Conservation (phyloP, 495 filamentous ascomycete genomes). For the Penicillium waksmanii region DNA sequence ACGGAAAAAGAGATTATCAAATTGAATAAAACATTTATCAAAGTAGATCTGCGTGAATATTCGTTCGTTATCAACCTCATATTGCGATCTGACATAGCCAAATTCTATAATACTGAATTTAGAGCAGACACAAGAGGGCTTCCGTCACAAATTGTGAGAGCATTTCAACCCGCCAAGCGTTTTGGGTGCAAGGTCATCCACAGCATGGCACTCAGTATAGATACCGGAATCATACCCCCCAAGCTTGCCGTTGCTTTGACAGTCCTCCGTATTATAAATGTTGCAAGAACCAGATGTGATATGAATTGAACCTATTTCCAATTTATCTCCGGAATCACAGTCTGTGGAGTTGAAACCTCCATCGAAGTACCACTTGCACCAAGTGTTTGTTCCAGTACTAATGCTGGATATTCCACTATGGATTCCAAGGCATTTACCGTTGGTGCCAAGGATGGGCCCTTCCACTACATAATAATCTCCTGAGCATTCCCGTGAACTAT, state of each 20-base stretch:
- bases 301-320: constrained; percentile 5
- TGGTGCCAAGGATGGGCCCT: constrained; percentile 8
- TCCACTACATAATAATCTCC: constrained; percentile 15
- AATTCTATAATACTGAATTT: no score
- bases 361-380: constrained; percentile 15
- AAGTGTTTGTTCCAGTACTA: neutral
- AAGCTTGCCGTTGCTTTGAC: neutral
- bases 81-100: no score
- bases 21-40: no score
- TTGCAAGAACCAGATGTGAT: constrained; percentile 13
- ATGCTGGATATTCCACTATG: neutral
- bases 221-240: no score
- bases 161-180: neutral
- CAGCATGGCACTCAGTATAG: no score
- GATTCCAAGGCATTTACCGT: constrained; percentile 6
- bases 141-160: neutral
- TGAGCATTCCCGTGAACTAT: constrained; percentile 2
- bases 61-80: no score
- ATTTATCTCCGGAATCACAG: constrained; percentile 5
- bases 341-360: constrained; percentile 4
- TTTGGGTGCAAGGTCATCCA: neutral
- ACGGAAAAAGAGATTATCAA: no score
- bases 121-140: neutral
- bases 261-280: neutral
- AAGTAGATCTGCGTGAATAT: no score